Evolutionary conservation across 1,284 basidiomycete genomes (phyloP).

Genomic region (Trichosporon ovoides): DNA sequence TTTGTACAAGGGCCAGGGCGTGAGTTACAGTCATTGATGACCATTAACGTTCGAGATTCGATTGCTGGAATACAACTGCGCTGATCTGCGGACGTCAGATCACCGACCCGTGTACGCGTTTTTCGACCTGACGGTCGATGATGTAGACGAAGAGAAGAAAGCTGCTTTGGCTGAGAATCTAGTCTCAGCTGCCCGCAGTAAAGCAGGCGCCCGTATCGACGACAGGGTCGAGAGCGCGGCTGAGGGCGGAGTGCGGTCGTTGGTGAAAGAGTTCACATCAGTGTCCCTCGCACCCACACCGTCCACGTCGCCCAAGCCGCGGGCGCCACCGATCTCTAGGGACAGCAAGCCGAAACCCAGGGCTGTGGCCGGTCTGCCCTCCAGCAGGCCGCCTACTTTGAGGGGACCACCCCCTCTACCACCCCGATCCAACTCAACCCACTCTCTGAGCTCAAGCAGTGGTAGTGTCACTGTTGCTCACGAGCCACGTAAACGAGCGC

Average conservation of each 20-base stretch:
- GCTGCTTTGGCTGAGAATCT: slow-evolving; percentile 35
- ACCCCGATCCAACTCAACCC: background rate
- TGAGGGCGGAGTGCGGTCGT: slow-evolving; percentile 21
- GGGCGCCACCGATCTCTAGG: slow-evolving; percentile 15
- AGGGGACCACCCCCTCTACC: background rate
- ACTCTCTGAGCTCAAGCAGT: slow-evolving; percentile 11
- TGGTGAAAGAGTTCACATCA: slow-evolving; percentile 24
- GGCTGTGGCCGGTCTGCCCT: background rate
- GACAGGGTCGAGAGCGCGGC: slow-evolving; percentile 15
- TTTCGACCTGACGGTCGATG: slow-evolving; percentile 69
- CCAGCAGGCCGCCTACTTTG: background rate
- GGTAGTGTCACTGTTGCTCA: slow-evolving; percentile 6
- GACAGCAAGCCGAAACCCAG: slow-evolving; percentile 11
- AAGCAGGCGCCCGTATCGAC: slow-evolving; percentile 9
- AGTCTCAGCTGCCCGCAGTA: slow-evolving; percentile 7
- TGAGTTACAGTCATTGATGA: slow-evolving; percentile 60
- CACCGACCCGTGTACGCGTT: slow-evolving; percentile 89
- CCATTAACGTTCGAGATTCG: slow-evolving; percentile 14
- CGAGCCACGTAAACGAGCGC: slow-evolving; percentile 12
- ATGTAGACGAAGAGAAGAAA: slow-evolving; percentile 71
- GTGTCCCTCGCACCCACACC: slow-evolving; percentile 12
- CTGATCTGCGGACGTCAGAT: slow-evolving; percentile 82
- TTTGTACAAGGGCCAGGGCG: slow-evolving; percentile 66
- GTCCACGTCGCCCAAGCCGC: slow-evolving; percentile 2
- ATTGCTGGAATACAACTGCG: slow-evolving; percentile 53